phyloP scores from a whole-genome alignment of 352 stramenopile genomes.

The Pythium apleroticum region DNA sequence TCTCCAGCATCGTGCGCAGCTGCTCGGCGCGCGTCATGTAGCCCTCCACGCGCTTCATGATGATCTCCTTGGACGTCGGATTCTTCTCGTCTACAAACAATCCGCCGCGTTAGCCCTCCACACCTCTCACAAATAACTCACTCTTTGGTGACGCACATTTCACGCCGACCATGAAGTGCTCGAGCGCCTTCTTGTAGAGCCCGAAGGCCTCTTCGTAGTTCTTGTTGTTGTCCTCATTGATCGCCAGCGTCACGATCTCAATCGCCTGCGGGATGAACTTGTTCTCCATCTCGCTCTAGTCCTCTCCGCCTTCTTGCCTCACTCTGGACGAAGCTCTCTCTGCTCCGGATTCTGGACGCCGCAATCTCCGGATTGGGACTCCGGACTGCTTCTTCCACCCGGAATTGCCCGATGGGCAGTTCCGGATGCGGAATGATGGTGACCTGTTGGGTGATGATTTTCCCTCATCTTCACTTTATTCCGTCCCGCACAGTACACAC shows the following conservation, averaged over 20 bases:
- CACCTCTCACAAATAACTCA: too few relatives aligned
- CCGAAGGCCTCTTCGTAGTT: slow-evolving; percentile 87
- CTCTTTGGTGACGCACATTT: slow-evolving; percentile 57
- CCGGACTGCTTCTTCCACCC: slow-evolving; percentile 6
- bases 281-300: slow-evolving; percentile 70
- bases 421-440: slow-evolving; percentile 11
- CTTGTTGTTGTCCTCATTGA: slow-evolving; percentile 88
- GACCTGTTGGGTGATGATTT: slow-evolving; percentile 17
- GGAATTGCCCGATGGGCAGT: slow-evolving; percentile 3
- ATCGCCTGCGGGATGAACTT: slow-evolving; percentile 91
- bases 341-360: background rate
- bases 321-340: background rate
- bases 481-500: slow-evolving; percentile 19
- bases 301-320: background rate
- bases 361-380: background rate
- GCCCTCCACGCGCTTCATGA: slow-evolving; percentile 88
- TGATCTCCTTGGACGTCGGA: slow-evolving; percentile 86
- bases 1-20: slow-evolving; percentile 80
- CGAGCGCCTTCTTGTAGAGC: slow-evolving; percentile 88
- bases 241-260: slow-evolving; percentile 85
- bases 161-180: slow-evolving; percentile 89
- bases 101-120: background rate
- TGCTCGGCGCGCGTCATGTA: slow-evolving; percentile 91
- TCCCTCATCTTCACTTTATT: slow-evolving; percentile 14
- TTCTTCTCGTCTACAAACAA: slow-evolving; percentile 88